These are phyloP conservation scores for Beauveria asiatica DNA, from an alignment of 2,329 filamentous ascomycete genomes.

Conservation along the genomic window DNA sequence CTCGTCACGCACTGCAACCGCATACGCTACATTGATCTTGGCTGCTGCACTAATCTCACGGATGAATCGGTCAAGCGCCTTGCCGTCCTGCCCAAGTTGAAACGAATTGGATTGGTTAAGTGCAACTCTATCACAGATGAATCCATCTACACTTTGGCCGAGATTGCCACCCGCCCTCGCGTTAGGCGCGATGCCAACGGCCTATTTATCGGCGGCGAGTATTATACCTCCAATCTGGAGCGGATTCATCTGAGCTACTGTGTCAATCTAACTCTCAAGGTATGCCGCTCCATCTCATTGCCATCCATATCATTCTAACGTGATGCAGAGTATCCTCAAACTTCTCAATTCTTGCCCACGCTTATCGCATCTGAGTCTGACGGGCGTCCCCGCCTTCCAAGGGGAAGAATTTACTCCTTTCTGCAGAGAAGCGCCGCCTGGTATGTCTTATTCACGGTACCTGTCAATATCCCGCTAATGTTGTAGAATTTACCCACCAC, in stretches of 20 bases:
- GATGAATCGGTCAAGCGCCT: constrained; percentile 79
- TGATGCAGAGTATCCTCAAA: constrained; percentile 69
- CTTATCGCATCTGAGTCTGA: constrained; percentile 88
- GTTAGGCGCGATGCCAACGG: constrained; percentile 40
- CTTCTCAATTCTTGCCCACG: constrained; percentile 86
- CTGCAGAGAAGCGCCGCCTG: constrained; percentile 74
- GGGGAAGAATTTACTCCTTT: constrained; percentile 75
- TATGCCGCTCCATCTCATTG: constrained; percentile 34
- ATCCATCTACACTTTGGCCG: constrained; percentile 77
- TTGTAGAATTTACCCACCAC: constrained; percentile 84
- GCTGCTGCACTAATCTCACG: constrained; percentile 86
- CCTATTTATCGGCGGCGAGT: constrained; percentile 41
- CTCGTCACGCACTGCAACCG: constrained; percentile 82
- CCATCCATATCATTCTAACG: constrained; percentile 1
- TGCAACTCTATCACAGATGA: constrained; percentile 83
- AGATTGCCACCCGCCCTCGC: constrained; percentile 49
- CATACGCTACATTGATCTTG: constrained; percentile 93
- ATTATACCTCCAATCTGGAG: constrained; percentile 62
- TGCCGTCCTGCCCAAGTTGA: constrained; percentile 81
- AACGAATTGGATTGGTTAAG: constrained; percentile 91
- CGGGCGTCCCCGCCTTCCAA: constrained; percentile 85
- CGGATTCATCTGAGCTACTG: constrained; percentile 96
- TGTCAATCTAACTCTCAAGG: constrained; percentile 70
- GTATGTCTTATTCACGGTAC: constrained; percentile 28
- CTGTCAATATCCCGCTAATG: constrained; percentile 17